Conservation (phyloP, 2,329 filamentous ascomycete genomes). For the Aspergillus awamori region DNA sequence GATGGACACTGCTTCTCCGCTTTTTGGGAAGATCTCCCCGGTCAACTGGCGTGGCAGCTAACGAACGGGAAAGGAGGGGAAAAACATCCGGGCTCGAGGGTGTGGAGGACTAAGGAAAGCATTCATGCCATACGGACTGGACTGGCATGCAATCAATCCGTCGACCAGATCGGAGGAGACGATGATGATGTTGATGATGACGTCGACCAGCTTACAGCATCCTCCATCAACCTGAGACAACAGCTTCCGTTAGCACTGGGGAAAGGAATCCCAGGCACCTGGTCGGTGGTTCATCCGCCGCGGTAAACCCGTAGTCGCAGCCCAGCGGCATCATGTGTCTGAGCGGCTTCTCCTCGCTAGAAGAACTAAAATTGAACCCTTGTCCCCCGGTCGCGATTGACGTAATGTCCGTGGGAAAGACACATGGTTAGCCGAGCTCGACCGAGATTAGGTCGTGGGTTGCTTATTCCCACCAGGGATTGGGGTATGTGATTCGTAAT, state of each 20-base stretch:
- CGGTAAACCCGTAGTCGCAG: constrained; percentile 1
- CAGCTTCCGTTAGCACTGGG: neutral
- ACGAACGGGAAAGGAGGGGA: neutral
- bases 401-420: neutral
- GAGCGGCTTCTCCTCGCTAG: neutral
- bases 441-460: neutral
- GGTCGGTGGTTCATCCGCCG: constrained; percentile 22
- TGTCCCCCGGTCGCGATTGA: neutral
- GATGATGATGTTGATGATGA: neutral
- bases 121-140: neutral
- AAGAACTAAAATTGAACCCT: neutral
- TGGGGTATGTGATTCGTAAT: constrained; percentile 1
- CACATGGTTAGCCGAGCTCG: neutral
- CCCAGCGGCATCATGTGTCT: constrained; percentile 21
- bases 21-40: neutral
- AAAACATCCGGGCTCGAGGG: neutral
- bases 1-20: neutral
- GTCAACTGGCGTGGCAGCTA: neutral
- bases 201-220: constrained; percentile 4
- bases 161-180: neutral
- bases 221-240: neutral
- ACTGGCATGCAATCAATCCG: neutral
- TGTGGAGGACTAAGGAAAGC: neutral
- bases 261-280: constrained; percentile 20
- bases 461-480: neutral